Evolutionary conservation across 2,329 filamentous ascomycete species (phyloP), one percentile per base, ranked within the genome.

Genomic region (Apiospora sp.): DNA sequence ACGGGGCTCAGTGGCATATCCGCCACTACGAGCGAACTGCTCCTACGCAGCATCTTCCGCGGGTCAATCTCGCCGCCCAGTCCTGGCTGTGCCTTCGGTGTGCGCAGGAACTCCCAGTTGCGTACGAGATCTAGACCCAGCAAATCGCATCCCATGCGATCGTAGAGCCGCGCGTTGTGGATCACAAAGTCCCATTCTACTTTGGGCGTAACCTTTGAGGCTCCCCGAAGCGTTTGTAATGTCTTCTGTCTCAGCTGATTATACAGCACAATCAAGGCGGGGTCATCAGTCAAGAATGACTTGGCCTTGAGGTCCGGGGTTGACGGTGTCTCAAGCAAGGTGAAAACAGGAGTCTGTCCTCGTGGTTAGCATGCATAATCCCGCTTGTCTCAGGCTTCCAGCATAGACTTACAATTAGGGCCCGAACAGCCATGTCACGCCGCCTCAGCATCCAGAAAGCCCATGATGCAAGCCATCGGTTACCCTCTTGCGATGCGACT

Each of bases 401-500:
- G 34, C 58, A 22, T 37, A 24, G 3, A 30, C 91, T 86, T 83
- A 94, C 92, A 76, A 97, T 92, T 4, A 99, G 86, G 8, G 93
- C 91, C 70, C 94, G 90, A 8, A 98, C 94, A 7, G 96, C 93
- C 86, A 95, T 93, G 76, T 97, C 93, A 73, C 92, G 90, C 74
- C 93, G 89, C 49, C 91, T 91, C 6, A 98, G 87, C 88, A 98
- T 94, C 92, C 94, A 97, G 80, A 98, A 98, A 2, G 94, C 94
- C 96, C 96, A 99, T 0, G 93, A 96, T 14, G 95, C 94, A 73
- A 98, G 89, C 96, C 96, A 99, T 72, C 96, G 89, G 79, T 99
- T 96, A 2, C 94, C 94, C 75, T 96, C 92, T 54, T 91, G 88
- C 0, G 93, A 91, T 24, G 96, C 96, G 74, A 93, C 84, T 0